Conservation (phyloP, 495 filamentous ascomycete species). For the Aspergillus campestris region DNA sequence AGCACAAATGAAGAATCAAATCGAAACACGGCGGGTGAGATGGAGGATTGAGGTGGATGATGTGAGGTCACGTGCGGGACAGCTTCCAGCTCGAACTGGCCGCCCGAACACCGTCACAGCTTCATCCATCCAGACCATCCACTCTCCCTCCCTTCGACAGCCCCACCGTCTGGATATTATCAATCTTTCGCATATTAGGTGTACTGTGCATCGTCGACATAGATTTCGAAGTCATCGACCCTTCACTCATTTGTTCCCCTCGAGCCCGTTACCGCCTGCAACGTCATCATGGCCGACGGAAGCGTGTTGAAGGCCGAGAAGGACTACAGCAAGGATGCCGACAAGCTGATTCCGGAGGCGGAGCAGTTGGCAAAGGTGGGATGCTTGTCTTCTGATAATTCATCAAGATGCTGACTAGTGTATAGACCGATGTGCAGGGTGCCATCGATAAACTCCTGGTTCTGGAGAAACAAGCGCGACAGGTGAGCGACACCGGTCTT, state of each 20-base stretch:
- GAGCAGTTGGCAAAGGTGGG: conserved; percentile 76
- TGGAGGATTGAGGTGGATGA: background rate
- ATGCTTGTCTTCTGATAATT: background rate
- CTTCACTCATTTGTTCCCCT: background rate
- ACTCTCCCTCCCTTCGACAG: background rate
- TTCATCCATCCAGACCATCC: conserved; percentile 7
- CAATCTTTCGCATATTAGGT: too few species aligned
- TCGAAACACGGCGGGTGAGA: background rate
- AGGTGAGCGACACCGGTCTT: conserved; percentile 46
- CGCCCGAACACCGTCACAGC: conserved; percentile 1
- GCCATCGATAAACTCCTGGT: conserved; percentile 87
- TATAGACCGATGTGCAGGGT: conserved; percentile 65
- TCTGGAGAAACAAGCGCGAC: conserved; percentile 93
- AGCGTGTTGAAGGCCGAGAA: conserved; percentile 57
- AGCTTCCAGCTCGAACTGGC: conserved; percentile 23
- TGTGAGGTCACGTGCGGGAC: conserved; percentile 18
- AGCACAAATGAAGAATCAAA: too few species aligned
- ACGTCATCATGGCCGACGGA: conserved; percentile 51
- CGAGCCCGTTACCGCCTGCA: background rate
- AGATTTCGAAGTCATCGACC: too few species aligned
- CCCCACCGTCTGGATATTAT: background rate
- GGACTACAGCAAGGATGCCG: conserved; percentile 82
- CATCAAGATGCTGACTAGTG: conserved; percentile 8
- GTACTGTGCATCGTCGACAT: too few species aligned
- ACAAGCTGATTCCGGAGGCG: conserved; percentile 82